Evolutionary conservation across 805 yeast species (phyloP).

Genomic region (Pichia deserticola): DNA sequence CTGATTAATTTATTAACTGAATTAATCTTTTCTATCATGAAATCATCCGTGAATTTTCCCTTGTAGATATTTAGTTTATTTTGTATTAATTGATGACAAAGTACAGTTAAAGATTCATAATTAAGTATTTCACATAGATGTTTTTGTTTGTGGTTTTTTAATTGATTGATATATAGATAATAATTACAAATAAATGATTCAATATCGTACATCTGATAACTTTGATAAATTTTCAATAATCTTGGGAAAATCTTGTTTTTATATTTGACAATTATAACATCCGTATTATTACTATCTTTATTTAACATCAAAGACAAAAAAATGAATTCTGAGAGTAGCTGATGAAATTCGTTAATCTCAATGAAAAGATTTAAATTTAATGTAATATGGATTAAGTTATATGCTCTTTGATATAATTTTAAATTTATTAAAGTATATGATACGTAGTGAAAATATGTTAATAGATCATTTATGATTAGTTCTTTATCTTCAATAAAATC

Average conservation of each 20-base stretch:
- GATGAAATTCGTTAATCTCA: not conserved
- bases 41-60: not conserved
- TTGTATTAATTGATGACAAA: not conserved
- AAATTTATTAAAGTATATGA: slow-evolving; percentile 16
- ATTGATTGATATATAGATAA: not conserved
- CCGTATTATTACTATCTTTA: not conserved
- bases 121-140: not conserved
- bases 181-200: slow-evolving; percentile 1
- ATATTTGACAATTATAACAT: not conserved
- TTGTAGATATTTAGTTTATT: not conserved
- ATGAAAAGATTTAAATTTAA: not conserved
- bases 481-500: slow-evolving; percentile 6
- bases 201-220: slow-evolving; percentile 1
- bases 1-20: not conserved
- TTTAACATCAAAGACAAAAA: slow-evolving; percentile 2
- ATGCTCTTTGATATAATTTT: slow-evolving; percentile 14
- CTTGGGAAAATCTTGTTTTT: not conserved
- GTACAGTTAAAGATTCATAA: not conserved
- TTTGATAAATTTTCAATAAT: slow-evolving; percentile 1
- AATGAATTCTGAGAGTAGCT: not conserved
- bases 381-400: slow-evolving; percentile 11
- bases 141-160: not conserved
- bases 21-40: not conserved
- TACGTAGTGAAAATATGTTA: slow-evolving; percentile 14
- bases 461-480: slow-evolving; percentile 9